phyloP scores from a whole-genome alignment of 139 green algal species.

The Asterochloris erici region DNA sequence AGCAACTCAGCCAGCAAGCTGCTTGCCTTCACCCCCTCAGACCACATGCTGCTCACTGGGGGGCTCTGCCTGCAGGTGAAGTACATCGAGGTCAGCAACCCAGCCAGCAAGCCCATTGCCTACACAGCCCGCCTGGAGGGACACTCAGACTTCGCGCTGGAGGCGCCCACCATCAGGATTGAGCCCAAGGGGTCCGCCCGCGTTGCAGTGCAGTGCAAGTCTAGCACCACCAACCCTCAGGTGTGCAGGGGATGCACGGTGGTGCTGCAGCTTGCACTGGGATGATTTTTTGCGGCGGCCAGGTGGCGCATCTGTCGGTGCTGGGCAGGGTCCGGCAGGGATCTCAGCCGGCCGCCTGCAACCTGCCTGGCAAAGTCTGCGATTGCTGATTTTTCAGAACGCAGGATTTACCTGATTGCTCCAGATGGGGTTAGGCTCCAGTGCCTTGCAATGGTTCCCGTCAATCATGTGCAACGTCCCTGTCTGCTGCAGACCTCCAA shows the following conservation, averaged over 20 bases:
- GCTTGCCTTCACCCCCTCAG: too few relatives aligned
- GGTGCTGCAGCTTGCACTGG: background rate
- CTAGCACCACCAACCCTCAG: constrained; percentile 42
- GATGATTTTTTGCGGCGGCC: background rate
- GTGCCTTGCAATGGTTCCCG: background rate
- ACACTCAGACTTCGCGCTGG: constrained; percentile 57
- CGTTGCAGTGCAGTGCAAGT: constrained; percentile 34
- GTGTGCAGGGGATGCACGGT: background rate
- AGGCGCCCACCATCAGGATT: constrained; percentile 48
- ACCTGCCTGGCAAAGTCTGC: background rate
- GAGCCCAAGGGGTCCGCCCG: constrained; percentile 43
- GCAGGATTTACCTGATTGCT: background rate
- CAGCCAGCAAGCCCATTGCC: constrained; percentile 30
- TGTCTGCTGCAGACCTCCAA: constrained; percentile 10
- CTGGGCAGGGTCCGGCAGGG: background rate
- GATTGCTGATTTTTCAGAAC: background rate
- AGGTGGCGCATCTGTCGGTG: background rate
- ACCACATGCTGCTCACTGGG: background rate
- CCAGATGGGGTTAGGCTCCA: constrained; percentile 1
- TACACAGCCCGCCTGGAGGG: constrained; percentile 70
- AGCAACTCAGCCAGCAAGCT: too few relatives aligned
- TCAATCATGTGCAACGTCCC: background rate
- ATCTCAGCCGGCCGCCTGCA: background rate
- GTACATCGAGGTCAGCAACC: background rate
- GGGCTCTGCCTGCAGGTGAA: background rate